Percentiles rank a stretch among this genome's conserved stretches.
These are phyloP conservation scores for Xylaria sp. DNA, from an alignment of 2,329 filamentous ascomycete species.

Conservation along the genomic window DNA sequence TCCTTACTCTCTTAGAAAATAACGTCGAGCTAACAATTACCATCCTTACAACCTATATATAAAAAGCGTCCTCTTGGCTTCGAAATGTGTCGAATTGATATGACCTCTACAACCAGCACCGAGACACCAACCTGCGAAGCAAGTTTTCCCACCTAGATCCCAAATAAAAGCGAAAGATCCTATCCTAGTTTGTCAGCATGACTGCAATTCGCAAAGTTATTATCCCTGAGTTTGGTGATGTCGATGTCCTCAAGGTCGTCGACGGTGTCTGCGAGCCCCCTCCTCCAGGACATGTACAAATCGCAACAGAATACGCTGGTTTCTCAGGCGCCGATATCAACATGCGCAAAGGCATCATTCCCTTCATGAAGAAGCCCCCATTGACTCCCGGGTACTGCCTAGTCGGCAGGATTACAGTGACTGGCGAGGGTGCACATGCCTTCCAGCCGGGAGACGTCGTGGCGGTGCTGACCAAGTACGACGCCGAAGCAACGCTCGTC, in stretches of 20 bases:
- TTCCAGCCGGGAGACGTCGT: constrained; percentile 45
- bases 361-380: constrained; percentile 51
- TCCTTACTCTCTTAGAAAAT: too few species aligned
- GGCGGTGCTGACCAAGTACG: constrained; percentile 47
- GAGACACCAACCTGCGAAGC: neutral
- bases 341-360: constrained; percentile 51
- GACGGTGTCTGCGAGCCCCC: neutral
- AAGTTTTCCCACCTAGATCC: neutral
- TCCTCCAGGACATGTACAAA: neutral
- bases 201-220: neutral
- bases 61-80: too few species aligned
- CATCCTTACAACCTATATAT: too few species aligned
- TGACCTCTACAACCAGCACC: neutral
- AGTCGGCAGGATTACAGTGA: constrained; percentile 48
- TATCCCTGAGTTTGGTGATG: neutral
- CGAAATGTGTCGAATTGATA: too few species aligned
- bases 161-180: neutral
- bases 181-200: neutral
- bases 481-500: constrained; percentile 51
- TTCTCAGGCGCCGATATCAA: constrained; percentile 51
- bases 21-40: too few species aligned
- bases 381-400: constrained; percentile 57
- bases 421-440: constrained; percentile 44
- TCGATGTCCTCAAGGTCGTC: neutral
- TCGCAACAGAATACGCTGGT: neutral